Base-by-base conservation (phyloP, 345 rosid species). In the Lepidium aucheri region DNA sequence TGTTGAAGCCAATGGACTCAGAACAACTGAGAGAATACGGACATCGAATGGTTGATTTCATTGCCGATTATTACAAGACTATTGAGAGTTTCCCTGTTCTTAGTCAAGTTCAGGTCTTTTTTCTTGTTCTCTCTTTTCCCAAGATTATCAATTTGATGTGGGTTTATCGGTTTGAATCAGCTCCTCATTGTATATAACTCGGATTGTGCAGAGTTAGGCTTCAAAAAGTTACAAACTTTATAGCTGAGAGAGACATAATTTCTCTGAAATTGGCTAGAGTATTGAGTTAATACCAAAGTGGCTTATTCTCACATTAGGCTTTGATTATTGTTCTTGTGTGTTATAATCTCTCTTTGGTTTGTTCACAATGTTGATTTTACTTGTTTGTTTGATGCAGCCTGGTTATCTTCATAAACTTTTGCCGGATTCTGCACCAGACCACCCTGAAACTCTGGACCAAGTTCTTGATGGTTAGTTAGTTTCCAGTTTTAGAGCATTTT, bases 41-140 rank as follows among this genome's bases (percentile, higher is more conserved):
- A 22, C 93, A 87, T 68, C 79, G 70, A 77, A 92, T 92, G 98
- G 91, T 92, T 34, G 96, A 87, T 74, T 92, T 92, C 74, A 84
- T 92, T 69, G 98, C 95, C 7, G 96, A 92, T 77, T 92, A 89
- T 79, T 92, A 89, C 83, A 74, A 82, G 62, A 47, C 84, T 70
- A 78, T 92, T n/a, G 95, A 89, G 76, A 46, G 24, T 42, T 83
- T 83, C 79, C 96, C 96, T 6, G 95, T 92, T 76, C 89, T 89
- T 63, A 87, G 97, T 81, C 95, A 87, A 84, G 98, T 89, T 70
- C 64, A 86, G 89, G 93, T 86, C 41, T 6, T 17, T 17, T 33
- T 46, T n/a, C 26, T 45, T 16, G 3, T 9, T 52, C 43, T 53
- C 6, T 17, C 11, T 40, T 38, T 52, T 63, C 35, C 3, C 28